Percentiles rank a stretch among this genome's conserved stretches.
Evolutionary conservation across 306 rosid genomes (phyloP).

Genomic region (Trifolium dubium): DNA sequence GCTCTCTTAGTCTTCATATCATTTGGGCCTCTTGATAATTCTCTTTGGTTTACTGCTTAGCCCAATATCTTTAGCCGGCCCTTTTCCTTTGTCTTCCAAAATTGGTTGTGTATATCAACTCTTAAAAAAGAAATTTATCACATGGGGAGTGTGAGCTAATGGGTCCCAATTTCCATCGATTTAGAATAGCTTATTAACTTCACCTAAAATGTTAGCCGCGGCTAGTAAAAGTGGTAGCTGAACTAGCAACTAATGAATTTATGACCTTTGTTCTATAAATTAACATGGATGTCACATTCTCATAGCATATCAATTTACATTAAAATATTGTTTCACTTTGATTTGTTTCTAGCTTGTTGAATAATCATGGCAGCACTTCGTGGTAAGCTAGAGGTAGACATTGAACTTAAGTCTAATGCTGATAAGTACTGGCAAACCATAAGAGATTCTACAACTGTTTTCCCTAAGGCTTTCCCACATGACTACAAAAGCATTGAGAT

Average conservation of each 20-base stretch:
- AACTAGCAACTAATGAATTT: constrained; percentile 46
- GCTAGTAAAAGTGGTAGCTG: constrained; percentile 39
- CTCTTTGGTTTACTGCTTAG: too few species aligned
- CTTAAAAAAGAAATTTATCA: too few species aligned
- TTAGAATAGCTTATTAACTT: not conserved
- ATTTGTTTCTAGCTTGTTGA: not conserved
- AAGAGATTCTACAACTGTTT: constrained; percentile 40
- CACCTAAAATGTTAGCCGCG: not conserved
- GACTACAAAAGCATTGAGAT: constrained; percentile 85
- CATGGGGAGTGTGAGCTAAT: too few species aligned
- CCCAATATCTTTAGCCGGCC: too few species aligned
- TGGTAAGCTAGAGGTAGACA: constrained; percentile 53
- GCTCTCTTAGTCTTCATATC: too few species aligned
- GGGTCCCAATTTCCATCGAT: not conserved
- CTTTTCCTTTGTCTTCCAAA: too few species aligned
- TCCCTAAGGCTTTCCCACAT: constrained; percentile 55
- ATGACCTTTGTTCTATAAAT: constrained; percentile 27
- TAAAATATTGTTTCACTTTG: not conserved
- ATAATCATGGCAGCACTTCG: constrained; percentile 41
- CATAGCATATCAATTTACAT: constrained; percentile 25
- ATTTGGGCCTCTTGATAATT: too few species aligned
- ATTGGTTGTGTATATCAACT: too few species aligned
- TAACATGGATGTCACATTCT: not conserved
- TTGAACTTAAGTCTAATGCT: constrained; percentile 45
- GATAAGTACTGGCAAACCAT: constrained; percentile 44